A percentile compares a stretch with the other conserved stretches of the same genome.
These are phyloP conservation scores for Globisporangium radiosum DNA, from an alignment of 352 stramenopile species.

Conservation along the genomic window DNA sequence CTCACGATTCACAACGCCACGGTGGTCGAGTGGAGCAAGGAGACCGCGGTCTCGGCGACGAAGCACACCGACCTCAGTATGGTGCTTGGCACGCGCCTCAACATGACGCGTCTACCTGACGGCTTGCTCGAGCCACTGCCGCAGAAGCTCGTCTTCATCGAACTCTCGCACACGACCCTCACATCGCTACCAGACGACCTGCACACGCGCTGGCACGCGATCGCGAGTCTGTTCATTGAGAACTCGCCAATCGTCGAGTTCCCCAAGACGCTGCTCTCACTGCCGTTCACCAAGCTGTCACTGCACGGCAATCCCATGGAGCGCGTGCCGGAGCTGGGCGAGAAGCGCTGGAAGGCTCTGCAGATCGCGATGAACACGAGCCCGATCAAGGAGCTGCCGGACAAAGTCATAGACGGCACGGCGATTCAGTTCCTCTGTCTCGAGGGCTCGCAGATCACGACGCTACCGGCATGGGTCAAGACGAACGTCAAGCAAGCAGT, in stretches of 20 bases:
- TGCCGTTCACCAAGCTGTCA: background rate
- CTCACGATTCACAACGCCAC: constrained; percentile 9
- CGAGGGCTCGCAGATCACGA: constrained; percentile 1
- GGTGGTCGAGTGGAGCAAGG: constrained; percentile 4
- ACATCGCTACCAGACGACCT: constrained; percentile 7
- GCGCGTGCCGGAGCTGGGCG: background rate
- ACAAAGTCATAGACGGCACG: background rate
- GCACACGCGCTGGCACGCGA: constrained; percentile 5
- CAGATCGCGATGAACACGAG: constrained; percentile 3
- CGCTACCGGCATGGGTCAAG: background rate
- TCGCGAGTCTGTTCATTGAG: constrained; percentile 3
- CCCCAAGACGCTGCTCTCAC: background rate
- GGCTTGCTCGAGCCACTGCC: constrained; percentile 5
- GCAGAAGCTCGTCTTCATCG: constrained; percentile 1
- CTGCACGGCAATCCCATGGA: constrained; percentile 5
- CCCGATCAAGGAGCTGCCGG: background rate
- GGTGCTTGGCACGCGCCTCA: constrained; percentile 7
- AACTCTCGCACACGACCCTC: constrained; percentile 9
- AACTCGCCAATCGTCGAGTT: constrained; percentile 5
- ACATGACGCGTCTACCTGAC: constrained; percentile 5
- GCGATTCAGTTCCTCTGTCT: background rate
- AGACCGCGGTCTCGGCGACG: background rate
- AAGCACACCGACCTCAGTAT: constrained; percentile 7
- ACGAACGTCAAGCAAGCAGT: background rate
- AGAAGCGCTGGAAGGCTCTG: constrained; percentile 8